Evolutionary conservation across 805 yeast species (phyloP).

Genomic region (Sugiyamaella floridensis): DNA sequence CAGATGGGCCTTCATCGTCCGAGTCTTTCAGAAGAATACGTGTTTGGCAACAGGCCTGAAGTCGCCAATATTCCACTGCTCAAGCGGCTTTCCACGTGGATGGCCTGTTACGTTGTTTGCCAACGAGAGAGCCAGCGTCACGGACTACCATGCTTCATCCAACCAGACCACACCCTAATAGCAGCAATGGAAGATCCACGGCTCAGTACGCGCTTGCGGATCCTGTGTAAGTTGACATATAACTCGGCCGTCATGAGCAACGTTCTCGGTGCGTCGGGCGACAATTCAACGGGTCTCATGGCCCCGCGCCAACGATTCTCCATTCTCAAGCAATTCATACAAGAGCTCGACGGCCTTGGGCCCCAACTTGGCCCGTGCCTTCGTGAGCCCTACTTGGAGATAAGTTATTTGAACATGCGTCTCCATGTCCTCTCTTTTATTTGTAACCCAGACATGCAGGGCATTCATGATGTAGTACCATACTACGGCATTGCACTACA

Average conservation of each 20-base stretch:
- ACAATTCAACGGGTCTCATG: slow-evolving; percentile 1
- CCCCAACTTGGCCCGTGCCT: neutral
- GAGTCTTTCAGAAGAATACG: neutral
- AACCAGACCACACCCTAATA: slow-evolving; percentile 1
- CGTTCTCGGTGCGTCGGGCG: slow-evolving; percentile 3
- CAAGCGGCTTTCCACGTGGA: slow-evolving; percentile 7
- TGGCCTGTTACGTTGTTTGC: slow-evolving; percentile 6
- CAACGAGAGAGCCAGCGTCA: neutral
- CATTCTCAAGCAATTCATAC: slow-evolving; percentile 4
- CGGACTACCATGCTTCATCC: slow-evolving; percentile 1
- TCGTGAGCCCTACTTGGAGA: slow-evolving; percentile 1
- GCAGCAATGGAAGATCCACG: neutral
- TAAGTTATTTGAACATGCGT: neutral
- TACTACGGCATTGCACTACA: no score
- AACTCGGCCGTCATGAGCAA: neutral
- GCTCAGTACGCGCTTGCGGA: slow-evolving; percentile 2
- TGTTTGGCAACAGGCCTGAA: neutral
- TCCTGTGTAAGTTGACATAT: neutral
- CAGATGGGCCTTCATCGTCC: slow-evolving; percentile 2
- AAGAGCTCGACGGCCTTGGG: neutral
- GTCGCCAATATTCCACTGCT: no score
- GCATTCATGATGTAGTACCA: no score
- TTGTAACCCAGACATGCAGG: no score
- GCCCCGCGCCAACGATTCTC: slow-evolving; percentile 1
- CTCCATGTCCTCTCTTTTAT: slow-evolving; percentile 3